phyloP scores from a whole-genome alignment of 2,329 filamentous ascomycete genomes.

The Fusarium sp. region DNA sequence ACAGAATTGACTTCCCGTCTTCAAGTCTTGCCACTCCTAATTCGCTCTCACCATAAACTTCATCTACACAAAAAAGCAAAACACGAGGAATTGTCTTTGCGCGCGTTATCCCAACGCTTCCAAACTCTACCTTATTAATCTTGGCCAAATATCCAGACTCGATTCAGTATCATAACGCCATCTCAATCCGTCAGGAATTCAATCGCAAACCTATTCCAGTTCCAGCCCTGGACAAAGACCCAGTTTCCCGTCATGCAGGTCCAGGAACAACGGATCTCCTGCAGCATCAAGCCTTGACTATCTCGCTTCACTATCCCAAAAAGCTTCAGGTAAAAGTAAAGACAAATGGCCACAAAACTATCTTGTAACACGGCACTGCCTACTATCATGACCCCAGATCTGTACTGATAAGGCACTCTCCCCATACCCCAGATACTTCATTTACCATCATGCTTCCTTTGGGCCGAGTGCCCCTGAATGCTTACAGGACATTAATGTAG shows the following conservation, averaged over 20 bases:
- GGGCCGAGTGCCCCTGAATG: conserved; percentile 22
- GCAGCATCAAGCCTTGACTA: neutral
- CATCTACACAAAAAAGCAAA: conserved; percentile 1
- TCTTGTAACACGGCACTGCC: neutral
- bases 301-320: conserved; percentile 8
- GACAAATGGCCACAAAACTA: conserved; percentile 31
- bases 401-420: conserved; percentile 37
- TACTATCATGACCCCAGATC: conserved; percentile 10
- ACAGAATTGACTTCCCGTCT: neutral
- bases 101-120: neutral
- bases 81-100: neutral
- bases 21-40: conserved; percentile 10
- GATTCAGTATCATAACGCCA: neutral
- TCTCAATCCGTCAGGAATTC: conserved; percentile 3
- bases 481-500: conserved; percentile 11
- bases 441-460: conserved; percentile 10
- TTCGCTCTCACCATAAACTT: neutral
- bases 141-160: neutral
- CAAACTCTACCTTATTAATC: neutral
- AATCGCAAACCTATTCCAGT: conserved; percentile 1
- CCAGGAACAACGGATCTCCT: conserved; percentile 9
- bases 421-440: conserved; percentile 25
- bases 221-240: neutral
- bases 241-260: conserved; percentile 11
- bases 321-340: conserved; percentile 32